A percentile compares a stretch with the other conserved stretches of the same genome.
These are phyloP conservation scores for Cavenderia fasciculata DNA, from an alignment of 78 protist species.

Conservation along the genomic window DNA sequence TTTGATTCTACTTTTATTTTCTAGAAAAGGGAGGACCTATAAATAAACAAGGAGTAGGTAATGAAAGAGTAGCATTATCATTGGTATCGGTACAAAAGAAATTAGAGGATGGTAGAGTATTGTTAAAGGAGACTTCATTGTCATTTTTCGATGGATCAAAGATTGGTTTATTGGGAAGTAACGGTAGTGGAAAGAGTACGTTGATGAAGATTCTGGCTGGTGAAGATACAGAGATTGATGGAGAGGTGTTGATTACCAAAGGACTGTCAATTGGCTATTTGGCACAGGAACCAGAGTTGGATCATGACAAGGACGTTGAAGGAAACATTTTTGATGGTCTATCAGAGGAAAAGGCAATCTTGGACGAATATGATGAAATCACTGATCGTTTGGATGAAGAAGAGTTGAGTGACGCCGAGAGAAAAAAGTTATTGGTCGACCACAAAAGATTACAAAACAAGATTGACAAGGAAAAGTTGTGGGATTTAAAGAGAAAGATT, in stretches of 20 bases:
- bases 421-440: neutral
- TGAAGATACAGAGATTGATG: constrained; percentile 79
- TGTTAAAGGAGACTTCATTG: constrained; percentile 47
- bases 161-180: constrained; percentile 76
- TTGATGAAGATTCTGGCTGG: constrained; percentile 73
- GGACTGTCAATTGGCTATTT: constrained; percentile 67
- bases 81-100: constrained; percentile 41
- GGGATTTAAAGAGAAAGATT: constrained; percentile 76
- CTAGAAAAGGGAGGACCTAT: neutral
- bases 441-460: neutral
- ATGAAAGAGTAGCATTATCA: constrained; percentile 32
- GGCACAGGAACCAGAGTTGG: constrained; percentile 83
- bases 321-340: constrained; percentile 78
- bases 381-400: neutral
- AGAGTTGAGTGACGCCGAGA: neutral
- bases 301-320: constrained; percentile 51
- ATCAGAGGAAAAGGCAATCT: constrained; percentile 55
- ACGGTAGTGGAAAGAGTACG: constrained; percentile 83
- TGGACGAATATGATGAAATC: constrained; percentile 69
- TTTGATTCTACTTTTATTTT: neutral
- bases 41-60: neutral
- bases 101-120: constrained; percentile 54
- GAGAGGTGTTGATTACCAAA: constrained; percentile 54
- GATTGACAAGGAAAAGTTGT: constrained; percentile 47
- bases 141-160: constrained; percentile 63